Evolutionary conservation across 352 stramenopile species (phyloP), one percentile per base, ranked within the genome.

Genomic region (Globisporangium cederbergense): DNA sequence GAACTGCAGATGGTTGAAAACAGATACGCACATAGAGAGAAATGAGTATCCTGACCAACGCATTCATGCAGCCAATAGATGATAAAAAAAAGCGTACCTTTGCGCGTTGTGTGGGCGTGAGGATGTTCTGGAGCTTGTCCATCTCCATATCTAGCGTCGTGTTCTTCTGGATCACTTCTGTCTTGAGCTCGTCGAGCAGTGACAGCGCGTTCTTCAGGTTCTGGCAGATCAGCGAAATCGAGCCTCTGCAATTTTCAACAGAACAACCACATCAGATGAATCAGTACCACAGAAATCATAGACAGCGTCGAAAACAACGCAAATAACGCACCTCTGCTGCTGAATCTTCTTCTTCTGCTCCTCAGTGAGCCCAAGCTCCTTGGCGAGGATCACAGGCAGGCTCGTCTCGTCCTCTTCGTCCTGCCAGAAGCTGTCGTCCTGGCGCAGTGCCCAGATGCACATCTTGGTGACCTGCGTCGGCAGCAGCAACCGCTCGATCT

Each of bases 381-480:
- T 87, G 20, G 93, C 91, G 25, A 98, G 71, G 36, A 97, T 96
- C 34, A 89, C 79, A 4, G 94, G 95, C 11, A 98, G 71, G 60
- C 79, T 90, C 50, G 93, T 97, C 58, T 96, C 83, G 66, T 97
- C 87, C 52, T 95, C 85, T 25, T 93, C 84, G 58, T 93, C 86
- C 45, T 95, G 83, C 88, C 85, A 96, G 65, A 95, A 97, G 51
- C 78, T 91, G 64, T 95, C 88, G 60, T 97, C 90, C 65, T 97
- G 90, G 42, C 96, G 85, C 54, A 98, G 63, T 0, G 91, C 91
- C 78, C 79, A 95, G 64, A 98, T 96, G 59, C 91, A 96, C 79
- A 98, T 93, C 67, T 95, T 97, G 14, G 93, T 98, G 36, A 97
- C 95, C 65, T 97, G 89, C 38, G 93, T 98, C 43, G 93, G 93